A percentile compares a stretch with the other conserved stretches of the same genome.
These are phyloP conservation scores for Lolium rigidum DNA, from an alignment of 176 grass and related monocot genomes.

Conservation along the genomic window DNA sequence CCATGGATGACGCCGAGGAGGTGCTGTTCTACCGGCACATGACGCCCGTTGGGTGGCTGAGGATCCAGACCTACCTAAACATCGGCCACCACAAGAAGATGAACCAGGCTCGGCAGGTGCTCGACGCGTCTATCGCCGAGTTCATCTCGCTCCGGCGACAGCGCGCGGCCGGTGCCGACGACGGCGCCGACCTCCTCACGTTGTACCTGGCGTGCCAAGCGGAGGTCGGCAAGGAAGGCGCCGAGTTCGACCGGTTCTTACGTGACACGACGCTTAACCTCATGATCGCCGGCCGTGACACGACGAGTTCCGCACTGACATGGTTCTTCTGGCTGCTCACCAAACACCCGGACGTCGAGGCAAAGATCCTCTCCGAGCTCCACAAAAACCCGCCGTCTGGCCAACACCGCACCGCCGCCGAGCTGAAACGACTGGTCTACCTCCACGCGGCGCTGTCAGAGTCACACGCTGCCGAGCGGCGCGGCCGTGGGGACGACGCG, in stretches of 20 bases:
- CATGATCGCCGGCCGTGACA: slow-evolving; percentile 83
- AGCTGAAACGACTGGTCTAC: slow-evolving; percentile 65
- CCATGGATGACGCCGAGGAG: slow-evolving; percentile 69
- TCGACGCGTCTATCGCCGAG: slow-evolving; percentile 63
- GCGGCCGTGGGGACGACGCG: slow-evolving; percentile 1
- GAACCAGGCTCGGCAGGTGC: slow-evolving; percentile 37
- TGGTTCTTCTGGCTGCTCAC: slow-evolving; percentile 91
- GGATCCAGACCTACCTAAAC: slow-evolving; percentile 40
- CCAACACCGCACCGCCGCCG: slow-evolving; percentile 32
- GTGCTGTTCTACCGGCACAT: slow-evolving; percentile 68
- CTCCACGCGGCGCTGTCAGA: slow-evolving; percentile 81
- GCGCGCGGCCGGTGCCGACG: background rate
- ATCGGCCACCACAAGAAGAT: slow-evolving; percentile 58
- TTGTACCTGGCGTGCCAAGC: slow-evolving; percentile 58
- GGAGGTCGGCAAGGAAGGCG: slow-evolving; percentile 51
- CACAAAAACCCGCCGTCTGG: slow-evolving; percentile 17
- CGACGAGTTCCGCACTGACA: slow-evolving; percentile 59
- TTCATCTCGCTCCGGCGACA: slow-evolving; percentile 52
- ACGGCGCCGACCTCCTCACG: slow-evolving; percentile 51
- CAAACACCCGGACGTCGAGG: slow-evolving; percentile 59
- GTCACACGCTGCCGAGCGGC: slow-evolving; percentile 72
- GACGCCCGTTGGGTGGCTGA: slow-evolving; percentile 46
- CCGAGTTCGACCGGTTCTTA: slow-evolving; percentile 64
- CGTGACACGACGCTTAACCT: slow-evolving; percentile 76
- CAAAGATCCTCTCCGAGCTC: slow-evolving; percentile 70